phyloP scores from a whole-genome alignment of 1,284 basidiomycete species.

The Nidula niveotomentosa region DNA sequence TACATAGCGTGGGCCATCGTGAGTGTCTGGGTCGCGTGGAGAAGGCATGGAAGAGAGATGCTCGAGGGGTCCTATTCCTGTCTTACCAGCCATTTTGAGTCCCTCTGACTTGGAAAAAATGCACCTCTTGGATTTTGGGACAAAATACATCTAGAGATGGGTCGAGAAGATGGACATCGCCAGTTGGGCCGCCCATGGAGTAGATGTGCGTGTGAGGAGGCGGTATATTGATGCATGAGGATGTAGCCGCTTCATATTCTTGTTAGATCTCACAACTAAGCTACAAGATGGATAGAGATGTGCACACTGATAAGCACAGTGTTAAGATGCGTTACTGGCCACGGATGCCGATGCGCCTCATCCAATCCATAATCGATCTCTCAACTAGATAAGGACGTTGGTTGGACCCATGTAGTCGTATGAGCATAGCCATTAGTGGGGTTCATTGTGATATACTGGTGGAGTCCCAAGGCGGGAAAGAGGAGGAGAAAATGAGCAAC shows the following conservation, averaged over 20 bases:
- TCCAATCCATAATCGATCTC: constrained; percentile 20
- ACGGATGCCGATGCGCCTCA: constrained; percentile 14
- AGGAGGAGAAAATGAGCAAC: not conserved
- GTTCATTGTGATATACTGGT: constrained; percentile 43
- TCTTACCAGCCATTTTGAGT: constrained; percentile 43
- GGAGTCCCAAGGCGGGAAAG: constrained; percentile 39
- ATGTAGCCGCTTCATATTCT: constrained; percentile 38
- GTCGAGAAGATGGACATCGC: constrained; percentile 40
- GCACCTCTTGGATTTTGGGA: constrained; percentile 39
- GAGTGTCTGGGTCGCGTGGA: constrained; percentile 28
- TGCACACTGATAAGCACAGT: constrained; percentile 41
- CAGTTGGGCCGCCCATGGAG: constrained; percentile 46
- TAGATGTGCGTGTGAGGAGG: constrained; percentile 43
- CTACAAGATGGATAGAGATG: not conserved
- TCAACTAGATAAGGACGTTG: constrained; percentile 43
- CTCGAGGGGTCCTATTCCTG: constrained; percentile 38
- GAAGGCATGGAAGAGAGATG: constrained; percentile 35
- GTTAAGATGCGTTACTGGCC: constrained; percentile 35
- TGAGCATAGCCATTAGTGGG: constrained; percentile 31
- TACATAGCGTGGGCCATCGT: constrained; percentile 48
- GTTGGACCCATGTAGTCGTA: constrained; percentile 46
- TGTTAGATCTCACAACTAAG: not conserved
- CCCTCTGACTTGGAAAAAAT: constrained; percentile 39
- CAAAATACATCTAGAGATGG: constrained; percentile 31
- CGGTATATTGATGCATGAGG: constrained; percentile 46